These are phyloP conservation scores for Talaromyces sp. DNA, from an alignment of 2,329 filamentous ascomycete species.

Conservation along the genomic window DNA sequence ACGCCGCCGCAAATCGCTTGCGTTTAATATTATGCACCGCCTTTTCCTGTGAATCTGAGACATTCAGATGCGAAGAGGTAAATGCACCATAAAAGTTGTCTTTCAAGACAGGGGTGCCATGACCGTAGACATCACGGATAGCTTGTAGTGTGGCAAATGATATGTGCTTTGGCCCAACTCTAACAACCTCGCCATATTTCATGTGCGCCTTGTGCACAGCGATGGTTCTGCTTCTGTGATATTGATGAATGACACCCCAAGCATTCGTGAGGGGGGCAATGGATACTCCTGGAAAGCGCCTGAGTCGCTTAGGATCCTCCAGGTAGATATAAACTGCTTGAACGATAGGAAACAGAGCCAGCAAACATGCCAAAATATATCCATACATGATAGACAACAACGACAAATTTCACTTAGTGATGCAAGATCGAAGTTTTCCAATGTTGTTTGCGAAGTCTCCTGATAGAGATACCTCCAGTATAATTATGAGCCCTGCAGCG, in stretches of 20 bases:
- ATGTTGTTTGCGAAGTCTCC: no score
- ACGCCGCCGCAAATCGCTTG: constrained; percentile 25
- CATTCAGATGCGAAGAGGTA: constrained; percentile 22
- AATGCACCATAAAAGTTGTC: constrained; percentile 22
- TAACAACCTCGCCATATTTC: background rate
- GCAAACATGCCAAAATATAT: background rate
- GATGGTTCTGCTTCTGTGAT: background rate
- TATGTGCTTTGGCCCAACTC: constrained; percentile 8
- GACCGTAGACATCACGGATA: constrained; percentile 26
- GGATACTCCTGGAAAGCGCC: background rate
- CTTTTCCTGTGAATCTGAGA: constrained; percentile 28
- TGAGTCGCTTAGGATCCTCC: background rate
- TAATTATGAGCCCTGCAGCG: no score
- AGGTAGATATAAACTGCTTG: background rate
- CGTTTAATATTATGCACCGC: constrained; percentile 26
- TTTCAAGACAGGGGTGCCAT: constrained; percentile 25
- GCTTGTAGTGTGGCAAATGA: constrained; percentile 2
- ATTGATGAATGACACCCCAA: background rate
- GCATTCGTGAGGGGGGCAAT: background rate
- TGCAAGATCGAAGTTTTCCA: no score
- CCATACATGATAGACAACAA: background rate
- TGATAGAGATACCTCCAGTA: no score
- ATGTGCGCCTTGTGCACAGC: background rate
- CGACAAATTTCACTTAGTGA: no score
- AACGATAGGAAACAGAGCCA: background rate